Evolutionary conservation across 805 yeast genomes (phyloP), one percentile per base, ranked within the genome.

Genomic region (Yamadazyma endophytica): DNA sequence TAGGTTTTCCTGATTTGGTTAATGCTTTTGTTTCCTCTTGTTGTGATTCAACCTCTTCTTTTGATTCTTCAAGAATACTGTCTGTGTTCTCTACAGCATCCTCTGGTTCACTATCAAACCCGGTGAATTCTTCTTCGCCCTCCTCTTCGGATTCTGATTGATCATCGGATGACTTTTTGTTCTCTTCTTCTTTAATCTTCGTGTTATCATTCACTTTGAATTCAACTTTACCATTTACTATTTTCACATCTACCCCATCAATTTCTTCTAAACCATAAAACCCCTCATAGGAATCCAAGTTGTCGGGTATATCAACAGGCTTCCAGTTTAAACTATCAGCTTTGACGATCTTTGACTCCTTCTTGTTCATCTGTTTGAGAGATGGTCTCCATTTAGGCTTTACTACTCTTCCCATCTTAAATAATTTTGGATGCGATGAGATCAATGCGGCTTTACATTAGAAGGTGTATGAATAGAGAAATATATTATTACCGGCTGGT

Each of bases 241-340:
- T 68, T 37, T 83, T 77, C 5, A 90, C 89, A 47, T 73, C 89
- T 20, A 90, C 97, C 26, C 96, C 97, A 35, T 87, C 96, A 30
- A 92, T 70, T 53, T 90, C 97, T 54, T 90, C 98, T 21, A 92
- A 62, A 0, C 97, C 98, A 53, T 79, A 87, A 47, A 89, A 82
- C 0, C 96, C 96, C 43, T 84, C 89, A 50, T 82, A 85, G 55
- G 87, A 96, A 38, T 79, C 95, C 29, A 85, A 58, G 16, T 86
- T 79, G 41, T 85, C 90, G 4, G 94, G 90, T 31, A 89, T 72
- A 2, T 79, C 82, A 6, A 89, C 95, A 3, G 79, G 52, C 42
- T 82, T 83, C 98, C 98, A 90, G 6, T 65, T 61, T 40, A 84
- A 58, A 13, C 67, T 65, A 40, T 70, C 70, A 2, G 74, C 71